phyloP scores from a whole-genome alignment of 2,329 filamentous ascomycete genomes.

The Colletotrichum limetticola region DNA sequence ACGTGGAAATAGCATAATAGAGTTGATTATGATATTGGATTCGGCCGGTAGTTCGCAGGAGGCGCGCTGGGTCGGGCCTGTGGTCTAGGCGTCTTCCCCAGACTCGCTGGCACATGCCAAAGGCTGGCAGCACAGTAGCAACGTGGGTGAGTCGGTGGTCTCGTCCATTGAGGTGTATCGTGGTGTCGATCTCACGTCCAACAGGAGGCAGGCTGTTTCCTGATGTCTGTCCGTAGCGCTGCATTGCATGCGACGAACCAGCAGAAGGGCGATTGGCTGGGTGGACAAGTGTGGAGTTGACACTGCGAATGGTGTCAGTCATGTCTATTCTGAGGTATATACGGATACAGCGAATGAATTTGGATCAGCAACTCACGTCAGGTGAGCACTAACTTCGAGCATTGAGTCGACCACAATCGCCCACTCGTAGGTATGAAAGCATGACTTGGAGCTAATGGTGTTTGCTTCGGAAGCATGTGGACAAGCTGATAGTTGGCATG shows the following conservation, averaged over 20 bases:
- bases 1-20: background rate
- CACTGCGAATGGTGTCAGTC: background rate
- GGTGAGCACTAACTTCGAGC: too few relatives aligned
- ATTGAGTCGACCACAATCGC: too few relatives aligned
- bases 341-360: background rate
- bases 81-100: constrained; percentile 4
- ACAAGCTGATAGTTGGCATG: too few relatives aligned
- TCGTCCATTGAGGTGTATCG: background rate
- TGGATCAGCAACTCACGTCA: background rate
- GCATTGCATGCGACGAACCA: background rate
- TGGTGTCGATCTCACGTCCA: background rate
- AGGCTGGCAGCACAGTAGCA: background rate
- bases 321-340: background rate
- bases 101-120: background rate
- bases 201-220: background rate
- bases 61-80: background rate
- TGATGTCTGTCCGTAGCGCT: background rate
- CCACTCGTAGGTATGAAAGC: too few relatives aligned
- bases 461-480: too few relatives aligned
- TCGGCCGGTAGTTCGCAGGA: background rate
- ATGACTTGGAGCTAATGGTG: too few relatives aligned
- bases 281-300: too few relatives aligned
- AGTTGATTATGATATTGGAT: background rate
- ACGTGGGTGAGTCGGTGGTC: background rate
- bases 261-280: constrained; percentile 1